phyloP scores from a whole-genome alignment of 2,329 filamentous ascomycete species.

The Botrytis cinerea region DNA sequence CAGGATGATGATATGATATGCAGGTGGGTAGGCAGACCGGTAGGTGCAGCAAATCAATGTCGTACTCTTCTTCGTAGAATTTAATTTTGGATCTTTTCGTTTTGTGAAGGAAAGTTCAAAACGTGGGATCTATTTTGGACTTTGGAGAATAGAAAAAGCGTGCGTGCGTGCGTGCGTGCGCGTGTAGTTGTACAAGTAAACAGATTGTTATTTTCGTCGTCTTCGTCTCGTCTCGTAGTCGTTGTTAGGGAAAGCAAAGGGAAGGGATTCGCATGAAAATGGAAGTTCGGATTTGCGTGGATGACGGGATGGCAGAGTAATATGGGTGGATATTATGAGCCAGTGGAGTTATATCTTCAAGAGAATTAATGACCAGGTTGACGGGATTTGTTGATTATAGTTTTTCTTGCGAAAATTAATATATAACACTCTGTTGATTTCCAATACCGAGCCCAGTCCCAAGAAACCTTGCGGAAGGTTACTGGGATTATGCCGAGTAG shows the following conservation, averaged over 20 bases:
- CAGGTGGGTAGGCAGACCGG: constrained; percentile 17
- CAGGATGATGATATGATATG: constrained; percentile 18
- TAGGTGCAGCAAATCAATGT: constrained; percentile 8
- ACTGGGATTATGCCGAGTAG: background rate
- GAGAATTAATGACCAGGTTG: constrained; percentile 1
- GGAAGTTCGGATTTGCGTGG: background rate
- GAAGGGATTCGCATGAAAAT: background rate
- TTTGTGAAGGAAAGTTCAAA: background rate
- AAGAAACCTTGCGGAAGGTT: background rate
- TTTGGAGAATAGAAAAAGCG: background rate
- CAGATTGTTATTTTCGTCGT: background rate
- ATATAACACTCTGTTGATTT: background rate
- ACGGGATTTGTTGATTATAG: background rate
- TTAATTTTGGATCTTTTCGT: background rate
- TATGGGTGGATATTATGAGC: background rate
- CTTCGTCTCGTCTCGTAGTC: background rate
- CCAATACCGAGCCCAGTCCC: background rate
- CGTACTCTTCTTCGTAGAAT: constrained; percentile 16
- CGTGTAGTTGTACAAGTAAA: background rate
- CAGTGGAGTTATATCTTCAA: constrained; percentile 9
- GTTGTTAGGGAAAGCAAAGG: background rate
- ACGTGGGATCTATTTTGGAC: constrained; percentile 16
- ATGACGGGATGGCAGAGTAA: background rate
- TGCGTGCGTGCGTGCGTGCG: background rate
- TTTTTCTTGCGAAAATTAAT: background rate